Conservation (phyloP, 2,329 filamentous ascomycete species). For the Hypoxylon sp. region DNA sequence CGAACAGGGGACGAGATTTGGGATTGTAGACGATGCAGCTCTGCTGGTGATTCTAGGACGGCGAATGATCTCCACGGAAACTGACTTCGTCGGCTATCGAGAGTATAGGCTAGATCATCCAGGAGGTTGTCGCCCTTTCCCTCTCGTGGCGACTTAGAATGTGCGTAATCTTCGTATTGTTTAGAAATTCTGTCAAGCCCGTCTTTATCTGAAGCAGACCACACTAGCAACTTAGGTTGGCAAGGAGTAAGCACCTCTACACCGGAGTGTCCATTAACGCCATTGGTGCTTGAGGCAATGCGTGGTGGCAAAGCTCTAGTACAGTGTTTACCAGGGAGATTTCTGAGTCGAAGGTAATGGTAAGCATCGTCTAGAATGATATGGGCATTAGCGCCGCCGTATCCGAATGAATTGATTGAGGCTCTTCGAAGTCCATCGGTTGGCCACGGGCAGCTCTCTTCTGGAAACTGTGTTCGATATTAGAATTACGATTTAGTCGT, state of each 20-base stretch:
- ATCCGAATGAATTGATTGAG: constrained; percentile 52
- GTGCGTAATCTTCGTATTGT: neutral
- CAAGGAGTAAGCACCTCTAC: too few relatives aligned
- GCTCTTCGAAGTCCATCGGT: constrained; percentile 36
- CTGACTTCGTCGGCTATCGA: constrained; percentile 29
- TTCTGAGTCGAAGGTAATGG: constrained; percentile 22
- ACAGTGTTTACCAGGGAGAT: constrained; percentile 16
- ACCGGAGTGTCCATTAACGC: too few relatives aligned
- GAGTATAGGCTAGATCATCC: constrained; percentile 43
- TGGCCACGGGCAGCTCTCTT: constrained; percentile 39
- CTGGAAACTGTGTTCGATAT: neutral
- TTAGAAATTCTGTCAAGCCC: constrained; percentile 7
- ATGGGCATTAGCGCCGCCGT: constrained; percentile 51
- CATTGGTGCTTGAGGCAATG: neutral
- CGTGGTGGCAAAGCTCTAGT: neutral
- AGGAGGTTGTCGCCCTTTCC: neutral
- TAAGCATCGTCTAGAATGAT: constrained; percentile 46
- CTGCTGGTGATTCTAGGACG: constrained; percentile 22
- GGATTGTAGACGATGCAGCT: neutral
- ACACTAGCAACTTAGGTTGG: constrained; percentile 12
- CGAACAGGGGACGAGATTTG: neutral
- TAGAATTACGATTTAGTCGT: neutral
- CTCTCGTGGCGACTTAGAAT: neutral
- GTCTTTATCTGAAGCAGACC: constrained; percentile 23
- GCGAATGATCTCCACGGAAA: constrained; percentile 40